A percentile compares a stretch with the other conserved stretches of the same genome.
phyloP scores from a whole-genome alignment of 2,329 filamentous ascomycete genomes.

The Xylaria multiplex region DNA sequence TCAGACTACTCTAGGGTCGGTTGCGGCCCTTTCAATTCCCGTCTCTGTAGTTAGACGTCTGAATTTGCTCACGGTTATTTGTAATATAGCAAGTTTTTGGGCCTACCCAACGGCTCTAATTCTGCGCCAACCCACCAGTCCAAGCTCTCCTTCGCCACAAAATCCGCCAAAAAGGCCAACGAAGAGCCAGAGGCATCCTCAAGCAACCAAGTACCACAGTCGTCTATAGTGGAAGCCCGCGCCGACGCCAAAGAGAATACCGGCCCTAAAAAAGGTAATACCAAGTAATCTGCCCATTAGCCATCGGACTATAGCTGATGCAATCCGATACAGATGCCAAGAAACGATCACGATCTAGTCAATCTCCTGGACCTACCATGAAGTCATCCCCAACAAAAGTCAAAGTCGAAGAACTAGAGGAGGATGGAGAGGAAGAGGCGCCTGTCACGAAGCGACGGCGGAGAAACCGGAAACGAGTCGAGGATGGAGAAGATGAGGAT shows the following conservation, averaged over 20 bases:
- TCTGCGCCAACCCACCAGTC: slow-evolving; percentile 76
- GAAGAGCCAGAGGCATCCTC: slow-evolving; percentile 42
- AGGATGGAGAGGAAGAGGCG: slow-evolving; percentile 60
- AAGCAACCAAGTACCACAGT: slow-evolving; percentile 34
- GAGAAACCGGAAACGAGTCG: slow-evolving; percentile 57
- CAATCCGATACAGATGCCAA: slow-evolving; percentile 52
- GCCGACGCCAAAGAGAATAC: slow-evolving; percentile 53
- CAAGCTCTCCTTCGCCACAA: slow-evolving; percentile 78
- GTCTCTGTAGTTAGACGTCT: not conserved
- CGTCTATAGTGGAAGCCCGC: slow-evolving; percentile 40
- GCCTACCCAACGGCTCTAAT: slow-evolving; percentile 68
- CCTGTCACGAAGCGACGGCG: slow-evolving; percentile 69
- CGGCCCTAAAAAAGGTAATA: slow-evolving; percentile 53
- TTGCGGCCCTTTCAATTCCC: slow-evolving; percentile 34
- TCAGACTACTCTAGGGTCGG: slow-evolving; percentile 50
- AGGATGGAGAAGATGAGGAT: slow-evolving; percentile 63
- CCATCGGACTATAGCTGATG: slow-evolving; percentile 20
- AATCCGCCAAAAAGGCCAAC: slow-evolving; percentile 54
- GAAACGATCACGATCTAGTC: slow-evolving; percentile 54
- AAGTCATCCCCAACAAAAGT: slow-evolving; percentile 46
- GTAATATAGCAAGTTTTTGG: slow-evolving; percentile 82
- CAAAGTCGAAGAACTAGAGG: slow-evolving; percentile 48
- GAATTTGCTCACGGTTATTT: slow-evolving; percentile 31
- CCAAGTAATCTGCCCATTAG: not conserved
- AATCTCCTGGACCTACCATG: slow-evolving; percentile 40